Conservation (phyloP, 495 filamentous ascomycete species). For the Penicillium pancosmium region DNA sequence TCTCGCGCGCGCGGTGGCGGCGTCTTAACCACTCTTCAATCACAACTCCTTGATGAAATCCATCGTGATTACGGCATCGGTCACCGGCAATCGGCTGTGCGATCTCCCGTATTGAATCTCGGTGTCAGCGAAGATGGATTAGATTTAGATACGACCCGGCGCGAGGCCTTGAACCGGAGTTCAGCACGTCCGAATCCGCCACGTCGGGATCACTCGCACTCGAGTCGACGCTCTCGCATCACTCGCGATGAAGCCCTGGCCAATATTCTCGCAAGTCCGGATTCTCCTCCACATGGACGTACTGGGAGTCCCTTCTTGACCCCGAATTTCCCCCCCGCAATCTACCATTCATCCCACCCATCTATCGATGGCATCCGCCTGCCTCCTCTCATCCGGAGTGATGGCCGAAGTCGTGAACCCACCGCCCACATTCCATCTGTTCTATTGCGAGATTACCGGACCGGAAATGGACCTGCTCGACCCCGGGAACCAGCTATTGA, state of each 20-base stretch:
- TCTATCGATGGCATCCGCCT: constrained; percentile 26
- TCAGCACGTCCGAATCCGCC: constrained; percentile 24
- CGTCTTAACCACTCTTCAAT: constrained; percentile 36
- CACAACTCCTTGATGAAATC: constrained; percentile 50
- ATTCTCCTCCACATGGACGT: constrained; percentile 2
- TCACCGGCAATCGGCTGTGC: constrained; percentile 28
- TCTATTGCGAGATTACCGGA: constrained; percentile 3
- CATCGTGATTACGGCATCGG: constrained; percentile 34
- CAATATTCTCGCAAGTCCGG: constrained; percentile 31
- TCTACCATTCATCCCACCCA: constrained; percentile 36
- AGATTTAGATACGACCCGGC: constrained; percentile 36
- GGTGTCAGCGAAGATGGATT: constrained; percentile 36
- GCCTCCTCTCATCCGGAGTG: constrained; percentile 25
- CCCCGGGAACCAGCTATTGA: constrained; percentile 49
- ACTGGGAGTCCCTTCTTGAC: constrained; percentile 32
- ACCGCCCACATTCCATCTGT: constrained; percentile 3
- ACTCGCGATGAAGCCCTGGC: constrained; percentile 29
- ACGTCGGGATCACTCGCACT: constrained; percentile 32
- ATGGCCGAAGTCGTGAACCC: constrained; percentile 21
- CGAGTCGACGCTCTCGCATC: constrained; percentile 37
- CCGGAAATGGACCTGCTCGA: constrained; percentile 19
- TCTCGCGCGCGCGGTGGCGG: constrained; percentile 36
- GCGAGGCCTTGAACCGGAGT: constrained; percentile 27
- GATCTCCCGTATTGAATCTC: constrained; percentile 35
- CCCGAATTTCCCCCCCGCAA: constrained; percentile 51